These are phyloP conservation scores for Sugiyamaella grinbergsii DNA, from an alignment of 1,139 yeast genomes.

Conservation along the genomic window DNA sequence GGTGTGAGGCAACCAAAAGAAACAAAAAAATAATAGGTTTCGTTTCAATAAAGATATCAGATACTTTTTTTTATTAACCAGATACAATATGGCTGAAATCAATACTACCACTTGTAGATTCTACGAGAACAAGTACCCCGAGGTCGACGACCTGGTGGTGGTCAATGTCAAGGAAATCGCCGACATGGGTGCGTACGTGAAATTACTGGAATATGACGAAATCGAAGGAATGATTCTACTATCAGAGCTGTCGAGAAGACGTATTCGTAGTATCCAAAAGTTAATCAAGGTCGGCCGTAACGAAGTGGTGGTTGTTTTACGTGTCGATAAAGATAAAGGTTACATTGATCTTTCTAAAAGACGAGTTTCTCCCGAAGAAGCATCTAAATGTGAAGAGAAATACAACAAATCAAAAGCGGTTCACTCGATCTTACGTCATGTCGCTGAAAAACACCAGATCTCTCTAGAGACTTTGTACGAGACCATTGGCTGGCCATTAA, in stretches of 20 bases:
- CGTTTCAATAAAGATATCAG: too few species aligned
- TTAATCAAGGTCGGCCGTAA: constrained; percentile 97
- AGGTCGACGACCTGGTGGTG: constrained; percentile 98
- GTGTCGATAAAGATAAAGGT: constrained; percentile 98
- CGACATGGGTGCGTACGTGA: constrained; percentile 97
- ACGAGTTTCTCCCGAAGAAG: constrained; percentile 98
- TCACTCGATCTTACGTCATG: constrained; percentile 94
- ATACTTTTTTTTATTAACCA: too few species aligned
- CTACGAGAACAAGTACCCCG: constrained; percentile 98
- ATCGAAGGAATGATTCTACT: constrained; percentile 98
- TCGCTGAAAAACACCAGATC: constrained; percentile 93
- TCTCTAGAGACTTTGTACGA: constrained; percentile 84
- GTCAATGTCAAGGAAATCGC: constrained; percentile 98
- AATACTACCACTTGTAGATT: constrained; percentile 91
- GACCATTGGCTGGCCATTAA: constrained; percentile 95
- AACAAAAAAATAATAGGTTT: background rate
- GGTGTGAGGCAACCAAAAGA: background rate
- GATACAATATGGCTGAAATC: constrained; percentile 39
- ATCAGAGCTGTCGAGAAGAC: constrained; percentile 96
- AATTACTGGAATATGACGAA: constrained; percentile 92
- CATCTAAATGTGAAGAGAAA: constrained; percentile 95
- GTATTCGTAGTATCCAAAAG: constrained; percentile 96
- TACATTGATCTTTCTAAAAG: constrained; percentile 97
- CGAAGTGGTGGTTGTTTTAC: constrained; percentile 97
- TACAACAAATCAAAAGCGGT: constrained; percentile 97